Evolutionary conservation across 2,329 filamentous ascomycete species (phyloP).

Genomic region (Fusarium staphyleae): DNA sequence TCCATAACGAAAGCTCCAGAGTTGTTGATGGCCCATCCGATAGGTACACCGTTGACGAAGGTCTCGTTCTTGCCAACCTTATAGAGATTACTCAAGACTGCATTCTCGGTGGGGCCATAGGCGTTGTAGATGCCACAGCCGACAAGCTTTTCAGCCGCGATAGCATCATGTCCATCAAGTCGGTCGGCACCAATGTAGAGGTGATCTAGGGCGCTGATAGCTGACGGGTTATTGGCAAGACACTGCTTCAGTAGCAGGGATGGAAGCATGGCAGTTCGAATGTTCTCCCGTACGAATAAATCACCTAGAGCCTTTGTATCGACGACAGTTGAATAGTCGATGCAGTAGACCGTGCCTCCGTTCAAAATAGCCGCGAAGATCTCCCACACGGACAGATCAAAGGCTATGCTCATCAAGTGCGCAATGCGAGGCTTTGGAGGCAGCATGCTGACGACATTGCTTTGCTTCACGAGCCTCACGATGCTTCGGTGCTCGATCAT

Average conservation of each 20-base stretch:
- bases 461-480: conserved; percentile 14
- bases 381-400: conserved; percentile 32
- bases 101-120: conserved; percentile 40
- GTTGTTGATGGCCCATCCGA: conserved; percentile 33
- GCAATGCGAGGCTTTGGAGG: conserved; percentile 6
- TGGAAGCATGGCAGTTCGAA: conserved; percentile 11
- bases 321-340: conserved; percentile 22
- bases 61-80: neutral
- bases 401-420: conserved; percentile 32
- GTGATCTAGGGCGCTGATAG: conserved; percentile 9
- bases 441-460: conserved; percentile 5
- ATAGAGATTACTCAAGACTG: conserved; percentile 27
- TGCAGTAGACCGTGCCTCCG: conserved; percentile 30
- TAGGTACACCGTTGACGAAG: conserved; percentile 31
- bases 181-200: conserved; percentile 26
- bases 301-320: conserved; percentile 15
- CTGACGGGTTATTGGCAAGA: conserved; percentile 1
- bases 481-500: conserved; percentile 42
- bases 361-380: conserved; percentile 30
- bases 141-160: neutral
- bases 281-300: conserved; percentile 5
- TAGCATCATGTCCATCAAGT: conserved; percentile 15
- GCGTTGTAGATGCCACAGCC: conserved; percentile 15
- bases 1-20: conserved; percentile 36
- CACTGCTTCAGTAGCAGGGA: conserved; percentile 27